These are phyloP conservation scores for Amauroascus niger DNA, from an alignment of 2,329 filamentous ascomycete genomes.

Conservation along the genomic window DNA sequence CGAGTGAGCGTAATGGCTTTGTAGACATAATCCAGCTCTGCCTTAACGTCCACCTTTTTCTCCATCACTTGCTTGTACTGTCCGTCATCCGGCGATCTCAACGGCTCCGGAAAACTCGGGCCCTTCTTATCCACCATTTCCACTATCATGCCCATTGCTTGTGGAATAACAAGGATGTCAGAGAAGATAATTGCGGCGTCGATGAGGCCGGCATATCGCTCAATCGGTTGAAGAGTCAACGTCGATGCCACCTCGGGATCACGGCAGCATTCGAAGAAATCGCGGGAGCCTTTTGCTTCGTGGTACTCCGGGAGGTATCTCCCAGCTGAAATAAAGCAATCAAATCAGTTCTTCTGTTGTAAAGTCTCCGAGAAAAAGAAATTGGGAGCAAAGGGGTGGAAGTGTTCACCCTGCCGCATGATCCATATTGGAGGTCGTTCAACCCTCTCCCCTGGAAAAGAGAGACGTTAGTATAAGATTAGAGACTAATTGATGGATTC, in stretches of 20 bases:
- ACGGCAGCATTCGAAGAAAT: constrained; percentile 98
- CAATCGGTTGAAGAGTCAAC: constrained; percentile 86
- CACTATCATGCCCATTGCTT: constrained; percentile 97
- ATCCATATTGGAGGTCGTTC: constrained; percentile 96
- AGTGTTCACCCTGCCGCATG: constrained; percentile 80
- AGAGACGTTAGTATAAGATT: neutral
- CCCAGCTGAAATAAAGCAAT: constrained; percentile 53
- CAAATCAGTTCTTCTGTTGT: neutral
- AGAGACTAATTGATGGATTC: neutral
- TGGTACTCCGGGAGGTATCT: constrained; percentile 98
- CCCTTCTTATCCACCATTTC: constrained; percentile 98
- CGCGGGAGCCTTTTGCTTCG: constrained; percentile 75
- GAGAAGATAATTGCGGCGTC: constrained; percentile 99
- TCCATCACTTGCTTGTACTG: constrained; percentile 73
- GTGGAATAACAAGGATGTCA: constrained; percentile 93
- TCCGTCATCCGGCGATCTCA: constrained; percentile 66
- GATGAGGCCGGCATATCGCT: constrained; percentile 79
- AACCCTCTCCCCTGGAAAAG: constrained; percentile 63
- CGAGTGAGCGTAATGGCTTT: constrained; percentile 86
- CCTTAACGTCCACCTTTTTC: constrained; percentile 70
- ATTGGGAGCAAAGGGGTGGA: constrained; percentile 2
- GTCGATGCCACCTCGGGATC: constrained; percentile 86
- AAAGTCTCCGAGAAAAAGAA: neutral
- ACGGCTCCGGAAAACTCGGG: constrained; percentile 80
- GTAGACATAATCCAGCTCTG: constrained; percentile 88